Evolutionary conservation across 441 rosid species (phyloP).

Genomic region (Adansonia rubrostipa): DNA sequence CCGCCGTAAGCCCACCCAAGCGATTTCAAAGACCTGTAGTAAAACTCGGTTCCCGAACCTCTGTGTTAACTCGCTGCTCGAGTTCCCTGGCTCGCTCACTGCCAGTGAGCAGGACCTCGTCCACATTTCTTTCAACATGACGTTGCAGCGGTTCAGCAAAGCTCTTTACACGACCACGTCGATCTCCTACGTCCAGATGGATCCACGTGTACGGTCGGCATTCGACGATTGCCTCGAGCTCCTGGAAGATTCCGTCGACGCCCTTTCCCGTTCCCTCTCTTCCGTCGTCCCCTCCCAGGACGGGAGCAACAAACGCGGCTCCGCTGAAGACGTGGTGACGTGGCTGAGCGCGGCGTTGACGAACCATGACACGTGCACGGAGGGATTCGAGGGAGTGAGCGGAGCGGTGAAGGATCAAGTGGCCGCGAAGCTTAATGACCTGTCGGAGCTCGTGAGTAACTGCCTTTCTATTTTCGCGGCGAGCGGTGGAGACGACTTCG

Average conservation of each 20-base stretch:
- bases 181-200: constrained; percentile 61
- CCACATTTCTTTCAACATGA: constrained; percentile 90
- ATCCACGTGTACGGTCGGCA: constrained; percentile 65
- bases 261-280: constrained; percentile 68
- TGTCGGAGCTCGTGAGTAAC: constrained; percentile 86
- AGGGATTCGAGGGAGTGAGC: constrained; percentile 61
- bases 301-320: constrained; percentile 29
- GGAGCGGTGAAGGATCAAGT: constrained; percentile 73
- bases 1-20: constrained; percentile 61
- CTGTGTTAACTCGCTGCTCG: constrained; percentile 68
- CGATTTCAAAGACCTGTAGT: constrained; percentile 70
- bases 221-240: constrained; percentile 91
- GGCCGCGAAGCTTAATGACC: constrained; percentile 51
- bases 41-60: constrained; percentile 65
- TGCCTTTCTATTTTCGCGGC: constrained; percentile 74
- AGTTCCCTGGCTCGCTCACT: constrained; percentile 62
- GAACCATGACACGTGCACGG: constrained; percentile 91
- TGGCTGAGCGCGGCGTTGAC: constrained; percentile 97
- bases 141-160: constrained; percentile 69
- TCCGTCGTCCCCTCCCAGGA: constrained; percentile 38
- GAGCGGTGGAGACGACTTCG: constrained; percentile 51
- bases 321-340: constrained; percentile 68
- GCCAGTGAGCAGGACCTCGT: constrained; percentile 73
- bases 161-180: constrained; percentile 68
- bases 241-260: constrained; percentile 77